phyloP scores from a whole-genome alignment of 768 basidiomycete species.

The Heimioporus sp. region DNA sequence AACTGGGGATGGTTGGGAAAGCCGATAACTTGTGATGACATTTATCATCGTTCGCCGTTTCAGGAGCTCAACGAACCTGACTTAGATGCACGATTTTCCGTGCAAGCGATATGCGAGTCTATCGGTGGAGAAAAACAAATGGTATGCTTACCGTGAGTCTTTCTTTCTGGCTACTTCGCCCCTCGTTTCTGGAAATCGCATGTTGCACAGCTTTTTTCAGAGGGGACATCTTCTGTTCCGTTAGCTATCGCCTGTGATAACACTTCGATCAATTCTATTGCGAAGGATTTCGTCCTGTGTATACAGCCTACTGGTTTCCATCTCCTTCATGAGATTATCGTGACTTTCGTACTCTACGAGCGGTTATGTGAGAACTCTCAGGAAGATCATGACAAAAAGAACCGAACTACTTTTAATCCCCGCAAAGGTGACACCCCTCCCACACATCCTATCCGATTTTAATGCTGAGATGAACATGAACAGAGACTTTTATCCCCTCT shows the following conservation, averaged over 20 bases:
- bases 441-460: too few relatives aligned
- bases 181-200: too few relatives aligned
- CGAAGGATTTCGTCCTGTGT: not conserved
- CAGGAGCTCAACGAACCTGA: not conserved
- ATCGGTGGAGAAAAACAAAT: conserved; percentile 7
- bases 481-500: not conserved
- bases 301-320: conserved; percentile 19
- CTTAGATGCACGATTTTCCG: conserved; percentile 7
- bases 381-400: not conserved
- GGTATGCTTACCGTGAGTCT: conserved; percentile 1
- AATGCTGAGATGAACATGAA: not conserved
- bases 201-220: conserved; percentile 3
- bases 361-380: not conserved
- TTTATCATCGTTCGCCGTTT: not conserved
- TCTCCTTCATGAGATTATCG: conserved; percentile 15
- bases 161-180: not conserved
- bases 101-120: conserved; percentile 8
- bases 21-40: not conserved
- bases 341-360: conserved; percentile 15
- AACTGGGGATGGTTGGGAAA: not conserved
- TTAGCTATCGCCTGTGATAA: conserved; percentile 11
- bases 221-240: not conserved
- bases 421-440: not conserved
- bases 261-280: not conserved
- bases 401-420: not conserved